Evolutionary conservation across 1,284 basidiomycete species (phyloP), one percentile per base, ranked within the genome.

Genomic region (Heterobasidion irregulare): DNA sequence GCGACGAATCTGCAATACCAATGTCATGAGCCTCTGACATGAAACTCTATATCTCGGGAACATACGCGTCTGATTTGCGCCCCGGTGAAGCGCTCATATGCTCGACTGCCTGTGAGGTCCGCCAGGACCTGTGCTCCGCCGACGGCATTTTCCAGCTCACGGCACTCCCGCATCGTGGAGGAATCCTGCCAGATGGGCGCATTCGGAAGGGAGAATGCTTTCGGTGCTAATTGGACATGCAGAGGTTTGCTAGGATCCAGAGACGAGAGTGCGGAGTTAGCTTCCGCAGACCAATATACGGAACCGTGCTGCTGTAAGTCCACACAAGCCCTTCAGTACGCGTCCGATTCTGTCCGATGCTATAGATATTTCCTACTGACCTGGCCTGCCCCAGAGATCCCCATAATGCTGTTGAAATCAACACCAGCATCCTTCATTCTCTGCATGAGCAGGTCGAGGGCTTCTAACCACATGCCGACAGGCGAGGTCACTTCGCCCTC

Each of bases 111-210:
- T 1, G 90, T 91, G 7, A 89, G 69, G 64, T 86, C 79, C 0
- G 91, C 86, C 9, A 95, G 73, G 6, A 70, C 76, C 56, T 86
- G 83, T 0, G 86, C 70, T 6, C 91, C 89, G 45, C 91, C 91
- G 10, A 83, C 70, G 36, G 75, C 75, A 1, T 72, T 75, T 63
- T 92, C 89, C 44, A 94, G 72, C 52, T 77, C 78, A 50, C 72
- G 73, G 64, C 92, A 95, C 62, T 94, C 90, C 36, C 71, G 68
- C 0, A 80, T 83, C 0, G 92, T 95, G 0, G 90, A 92, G 0
- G 89, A 92, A 70, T 95, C 93, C 69, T 95, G 92, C 93, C 93
- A 95, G 65, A 94, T 95, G 13, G 92, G 92, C 1, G 89, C 82
- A 58, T 79, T 77, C 2, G 74, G 73, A 16, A 84, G 71, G 4